phyloP scores from a whole-genome alignment of 805 yeast genomes.

The Starmerella geochares region DNA sequence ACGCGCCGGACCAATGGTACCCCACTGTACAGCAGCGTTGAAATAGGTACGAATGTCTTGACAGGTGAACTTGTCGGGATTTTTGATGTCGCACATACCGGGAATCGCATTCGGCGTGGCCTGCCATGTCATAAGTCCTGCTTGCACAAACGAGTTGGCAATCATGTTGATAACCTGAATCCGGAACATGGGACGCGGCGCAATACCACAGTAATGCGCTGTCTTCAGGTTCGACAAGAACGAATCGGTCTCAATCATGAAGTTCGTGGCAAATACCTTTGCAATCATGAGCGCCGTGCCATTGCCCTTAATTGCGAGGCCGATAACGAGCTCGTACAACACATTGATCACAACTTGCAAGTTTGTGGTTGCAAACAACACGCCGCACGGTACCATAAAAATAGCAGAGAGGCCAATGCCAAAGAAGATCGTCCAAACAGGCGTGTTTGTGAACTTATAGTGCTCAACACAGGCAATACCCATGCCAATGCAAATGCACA shows the following conservation, averaged over 20 bases:
- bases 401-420: constrained; percentile 42
- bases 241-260: constrained; percentile 53
- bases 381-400: constrained; percentile 43
- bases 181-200: constrained; percentile 50
- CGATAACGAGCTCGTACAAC: constrained; percentile 41
- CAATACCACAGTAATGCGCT: constrained; percentile 49
- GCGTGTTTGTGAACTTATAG: constrained; percentile 36
- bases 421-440: constrained; percentile 53
- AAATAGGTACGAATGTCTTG: constrained; percentile 37
- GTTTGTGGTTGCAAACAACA: constrained; percentile 42
- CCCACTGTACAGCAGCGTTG: constrained; percentile 38
- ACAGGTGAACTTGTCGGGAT: constrained; percentile 32
- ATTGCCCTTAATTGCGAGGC: constrained; percentile 48
- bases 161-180: constrained; percentile 34
- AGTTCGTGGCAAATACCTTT: constrained; percentile 47
- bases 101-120: constrained; percentile 30
- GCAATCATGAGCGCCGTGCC: constrained; percentile 44
- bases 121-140: constrained; percentile 32
- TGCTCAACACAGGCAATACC: constrained; percentile 39
- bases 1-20: constrained; percentile 40
- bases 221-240: constrained; percentile 45
- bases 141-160: constrained; percentile 26
- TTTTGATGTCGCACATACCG: constrained; percentile 28
- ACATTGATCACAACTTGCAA: constrained; percentile 41
- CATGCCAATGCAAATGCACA: constrained; percentile 37